Base-by-base conservation (phyloP, 352 stramenopile genomes). In the Saprolegnia parasitica region DNA sequence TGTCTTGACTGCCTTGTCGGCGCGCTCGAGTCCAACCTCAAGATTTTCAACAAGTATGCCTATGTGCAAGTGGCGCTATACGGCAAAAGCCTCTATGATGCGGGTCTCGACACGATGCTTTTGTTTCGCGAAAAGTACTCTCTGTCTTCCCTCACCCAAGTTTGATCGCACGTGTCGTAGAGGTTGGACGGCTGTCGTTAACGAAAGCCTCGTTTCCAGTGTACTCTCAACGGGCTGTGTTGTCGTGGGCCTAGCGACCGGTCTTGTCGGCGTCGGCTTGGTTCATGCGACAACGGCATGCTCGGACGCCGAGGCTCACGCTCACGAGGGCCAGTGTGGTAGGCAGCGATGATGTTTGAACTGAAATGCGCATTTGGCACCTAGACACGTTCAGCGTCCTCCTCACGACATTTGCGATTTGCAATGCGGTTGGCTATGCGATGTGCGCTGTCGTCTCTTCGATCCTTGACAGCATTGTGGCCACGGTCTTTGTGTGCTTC, bases 21-120 rank as follows among this genome's bases (percentile, higher is more conserved):
- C 61, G 67, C 91, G 37, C 80, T 91, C 16, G 81, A 81, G 52
- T 80, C 79, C 54, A 91, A 91, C 67, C 78, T 91, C 71, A 74
- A 87, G 61, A 87, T 89, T 46, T 95, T 91, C 64, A 95, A 95
- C 79, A 95, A 95, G 73, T 95, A 86, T 68, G 87, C 87, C 4
- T 93, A 93, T 65, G 93, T 85, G 57, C 87, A 93, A 39, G 79
- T 95, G 29, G 85, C 85, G 23, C 76, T 95, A n/a, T 92, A 95
- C 74, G 87, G 85, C 18, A 93, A 91, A 58, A 79, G 90, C 65
- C 93, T 95, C 71, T 75, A 80, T 16, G 76, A 77, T 50, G 87
- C 87, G 35, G 85, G 87, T 15, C 73, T 76, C 21, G 87, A 95
- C 75, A 93, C 83, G 16, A 86, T 93, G 78, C 80, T 77, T 16